Conservation (phyloP, 179 eudicot genomes). For the Dionaea muscipula region DNA sequence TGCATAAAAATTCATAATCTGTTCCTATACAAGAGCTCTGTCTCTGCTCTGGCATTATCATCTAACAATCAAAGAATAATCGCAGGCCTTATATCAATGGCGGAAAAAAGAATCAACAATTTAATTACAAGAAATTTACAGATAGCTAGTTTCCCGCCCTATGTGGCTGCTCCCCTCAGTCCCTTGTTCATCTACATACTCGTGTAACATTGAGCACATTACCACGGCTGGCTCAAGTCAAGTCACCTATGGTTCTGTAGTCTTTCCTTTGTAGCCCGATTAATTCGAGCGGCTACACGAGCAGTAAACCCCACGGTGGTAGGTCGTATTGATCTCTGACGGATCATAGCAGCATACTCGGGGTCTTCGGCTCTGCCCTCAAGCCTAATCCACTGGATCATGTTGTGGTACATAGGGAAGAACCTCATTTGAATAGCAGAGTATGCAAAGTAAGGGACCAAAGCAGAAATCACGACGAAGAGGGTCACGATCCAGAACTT, state of each 20-base stretch:
- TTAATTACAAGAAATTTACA: too few relatives aligned
- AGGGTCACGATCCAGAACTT: conserved; percentile 47
- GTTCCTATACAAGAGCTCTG: too few relatives aligned
- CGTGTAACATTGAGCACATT: too few relatives aligned
- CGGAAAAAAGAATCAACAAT: not conserved
- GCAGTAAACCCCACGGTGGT: conserved; percentile 35
- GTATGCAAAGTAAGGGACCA: conserved; percentile 51
- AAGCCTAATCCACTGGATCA: conserved; percentile 77
- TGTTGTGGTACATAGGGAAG: conserved; percentile 75
- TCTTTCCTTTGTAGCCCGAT: conserved; percentile 13
- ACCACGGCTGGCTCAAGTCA: too few relatives aligned
- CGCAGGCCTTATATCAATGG: not conserved
- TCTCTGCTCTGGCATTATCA: too few relatives aligned
- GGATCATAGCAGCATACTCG: conserved; percentile 48
- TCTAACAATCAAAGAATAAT: not conserved
- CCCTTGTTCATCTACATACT: too few relatives aligned
- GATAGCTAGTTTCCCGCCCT: too few relatives aligned
- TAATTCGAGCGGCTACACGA: conserved; percentile 15
- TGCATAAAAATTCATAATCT: too few relatives aligned
- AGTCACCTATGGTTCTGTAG: not conserved
- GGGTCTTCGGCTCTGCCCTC: conserved; percentile 59
- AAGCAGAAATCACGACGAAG: conserved; percentile 45
- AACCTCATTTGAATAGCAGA: conserved; percentile 55
- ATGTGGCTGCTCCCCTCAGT: too few relatives aligned
- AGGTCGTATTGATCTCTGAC: conserved; percentile 55